phyloP scores from a whole-genome alignment of 192 early-diverging fungal species.

The Linnemannia exigua region DNA sequence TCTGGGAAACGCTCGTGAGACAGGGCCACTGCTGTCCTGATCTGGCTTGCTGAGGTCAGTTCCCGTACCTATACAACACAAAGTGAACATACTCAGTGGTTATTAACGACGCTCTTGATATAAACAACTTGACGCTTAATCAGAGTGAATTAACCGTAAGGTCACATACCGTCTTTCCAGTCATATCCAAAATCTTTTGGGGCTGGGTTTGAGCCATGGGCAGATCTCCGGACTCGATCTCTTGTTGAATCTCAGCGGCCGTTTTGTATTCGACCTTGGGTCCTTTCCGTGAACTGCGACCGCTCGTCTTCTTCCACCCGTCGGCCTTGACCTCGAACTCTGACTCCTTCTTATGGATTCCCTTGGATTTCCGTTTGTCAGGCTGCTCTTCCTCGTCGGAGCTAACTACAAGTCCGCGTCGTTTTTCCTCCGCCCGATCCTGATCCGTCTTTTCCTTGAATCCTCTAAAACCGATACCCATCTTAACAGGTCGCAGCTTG shows the following conservation, averaged over 20 bases:
- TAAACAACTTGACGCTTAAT: not conserved
- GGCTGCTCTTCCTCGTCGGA: conserved; percentile 55
- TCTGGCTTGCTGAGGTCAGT: conserved; percentile 61
- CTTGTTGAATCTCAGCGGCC: conserved; percentile 78
- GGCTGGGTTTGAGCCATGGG: conserved; percentile 53
- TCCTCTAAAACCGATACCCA: conserved; percentile 87
- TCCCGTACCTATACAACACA: conserved; percentile 55
- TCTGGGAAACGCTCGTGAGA: conserved; percentile 76
- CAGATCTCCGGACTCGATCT: conserved; percentile 59
- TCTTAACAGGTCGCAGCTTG: conserved; percentile 81
- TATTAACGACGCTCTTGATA: not conserved
- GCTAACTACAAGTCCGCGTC: conserved; percentile 30
- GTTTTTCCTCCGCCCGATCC: conserved; percentile 65
- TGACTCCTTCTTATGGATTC: conserved; percentile 18
- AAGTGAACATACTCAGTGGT: not conserved
- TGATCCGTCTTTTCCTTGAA: conserved; percentile 85
- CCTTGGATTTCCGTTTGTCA: conserved; percentile 40
- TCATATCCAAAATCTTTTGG: conserved; percentile 90
- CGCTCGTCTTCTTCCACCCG: conserved; percentile 63
- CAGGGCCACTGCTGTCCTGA: conserved; percentile 65
- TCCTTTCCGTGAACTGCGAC: conserved; percentile 36
- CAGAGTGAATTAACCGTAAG: not conserved
- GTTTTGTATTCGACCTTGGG: conserved; percentile 78
- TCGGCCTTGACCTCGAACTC: conserved; percentile 49
- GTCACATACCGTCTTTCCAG: conserved; percentile 71